Base-by-base conservation (phyloP, 169 alveolate species). In the Amoebophrya sp. region DNA sequence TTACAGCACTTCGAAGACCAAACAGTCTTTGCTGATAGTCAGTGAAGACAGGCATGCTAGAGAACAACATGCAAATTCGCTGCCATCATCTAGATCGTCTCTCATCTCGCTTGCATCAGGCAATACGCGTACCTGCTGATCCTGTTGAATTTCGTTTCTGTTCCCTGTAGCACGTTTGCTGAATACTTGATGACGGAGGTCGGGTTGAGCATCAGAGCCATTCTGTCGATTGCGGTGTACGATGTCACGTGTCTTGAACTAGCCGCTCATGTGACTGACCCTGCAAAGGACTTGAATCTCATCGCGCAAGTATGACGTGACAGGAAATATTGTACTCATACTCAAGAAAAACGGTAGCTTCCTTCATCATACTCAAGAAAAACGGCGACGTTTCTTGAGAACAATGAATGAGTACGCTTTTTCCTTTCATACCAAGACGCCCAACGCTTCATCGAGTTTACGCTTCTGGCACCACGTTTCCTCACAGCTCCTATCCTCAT, bases 401-500 rank as follows among this genome's bases (percentile, higher is more conserved):
- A n/a, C n/a, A n/a, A n/a, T n/a, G n/a, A n/a, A n/a, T n/a, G n/a
- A n/a, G n/a, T n/a, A n/a, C n/a, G n/a, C n/a, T n/a, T n/a, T n/a
- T n/a, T n/a, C n/a, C n/a, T n/a, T n/a, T n/a, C n/a, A n/a, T n/a
- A n/a, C n/a, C 83, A 65, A 36, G 83, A 65, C 33, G 2, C 33
- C 36, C 83, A 65, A 36, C 83, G 83, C 83, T 65, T 65, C 26
- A 65, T 65, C 83, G 83, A 65, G 83, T 65, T 65, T 36, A 0
- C 36, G 36, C 2, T 26, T 6, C 83, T 65, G 33, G 10, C 2
- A 0, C 83, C 83, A 1, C 12, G 83, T 1, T 65, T 65, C 33
- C 2, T 65, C 36, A 26, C 83, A 29, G 83, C 83, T 29, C 83
- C 83, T 29, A 6, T 65, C 26, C 10, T 65, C 33, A 65, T 65